These are phyloP conservation scores for Aethionema arabicum DNA, from an alignment of 345 rosid species.

Conservation along the genomic window DNA sequence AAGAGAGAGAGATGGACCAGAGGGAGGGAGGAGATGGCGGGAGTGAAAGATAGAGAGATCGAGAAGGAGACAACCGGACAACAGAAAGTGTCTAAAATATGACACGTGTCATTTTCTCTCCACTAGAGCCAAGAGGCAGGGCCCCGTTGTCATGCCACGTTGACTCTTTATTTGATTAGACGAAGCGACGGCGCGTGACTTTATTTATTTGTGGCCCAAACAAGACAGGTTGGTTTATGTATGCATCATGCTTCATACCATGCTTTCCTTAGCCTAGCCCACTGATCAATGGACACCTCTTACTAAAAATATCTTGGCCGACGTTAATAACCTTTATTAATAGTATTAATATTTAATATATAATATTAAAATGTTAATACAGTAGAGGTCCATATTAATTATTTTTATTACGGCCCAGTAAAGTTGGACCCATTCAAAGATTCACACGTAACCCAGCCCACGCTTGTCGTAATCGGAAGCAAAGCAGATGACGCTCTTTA, in stretches of 20 bases:
- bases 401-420: background rate
- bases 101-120: conserved; percentile 36
- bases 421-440: conserved; percentile 12
- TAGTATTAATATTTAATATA: background rate
- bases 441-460: conserved; percentile 7
- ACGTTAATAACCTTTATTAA: background rate
- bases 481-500: conserved; percentile 35
- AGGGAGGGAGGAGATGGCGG: conserved; percentile 71
- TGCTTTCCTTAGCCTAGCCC: too few relatives aligned
- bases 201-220: conserved; percentile 12
- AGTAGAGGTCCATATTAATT: conserved; percentile 4
- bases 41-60: conserved; percentile 33
- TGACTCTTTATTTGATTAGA: conserved; percentile 4
- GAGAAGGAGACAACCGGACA: conserved; percentile 27
- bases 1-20: conserved; percentile 24
- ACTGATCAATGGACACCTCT: too few relatives aligned
- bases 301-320: too few relatives aligned
- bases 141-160: conserved; percentile 50
- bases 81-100: conserved; percentile 9
- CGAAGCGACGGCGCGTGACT: conserved; percentile 34
- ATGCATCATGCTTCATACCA: background rate
- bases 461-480: conserved; percentile 15
- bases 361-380: background rate
- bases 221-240: background rate
- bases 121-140: conserved; percentile 37